These are phyloP conservation scores for Euryodendron excelsum DNA, from an alignment of 148 eudicot genomes.

Conservation along the genomic window DNA sequence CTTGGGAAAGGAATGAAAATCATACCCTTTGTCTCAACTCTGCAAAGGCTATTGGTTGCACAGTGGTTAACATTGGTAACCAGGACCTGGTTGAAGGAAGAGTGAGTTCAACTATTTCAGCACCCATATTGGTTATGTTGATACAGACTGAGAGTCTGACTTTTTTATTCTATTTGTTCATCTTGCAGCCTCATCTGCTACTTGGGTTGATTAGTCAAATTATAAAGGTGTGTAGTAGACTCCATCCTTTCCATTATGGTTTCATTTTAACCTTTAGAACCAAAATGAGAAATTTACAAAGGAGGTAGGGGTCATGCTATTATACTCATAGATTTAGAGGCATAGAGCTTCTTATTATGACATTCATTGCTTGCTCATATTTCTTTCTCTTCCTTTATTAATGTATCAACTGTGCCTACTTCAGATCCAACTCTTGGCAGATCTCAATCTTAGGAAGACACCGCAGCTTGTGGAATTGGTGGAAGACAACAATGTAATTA, in stretches of 20 bases:
- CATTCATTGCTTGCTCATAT: not conserved
- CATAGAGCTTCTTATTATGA: constrained; percentile 7
- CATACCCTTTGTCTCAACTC: constrained; percentile 98
- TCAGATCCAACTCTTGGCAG: constrained; percentile 90
- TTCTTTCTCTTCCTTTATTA: not conserved
- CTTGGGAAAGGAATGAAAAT: constrained; percentile 98
- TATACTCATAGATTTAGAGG: not conserved
- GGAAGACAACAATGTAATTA: constrained; percentile 69
- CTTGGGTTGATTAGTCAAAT: constrained; percentile 94
- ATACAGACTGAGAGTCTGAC: constrained; percentile 1
- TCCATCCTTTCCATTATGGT: constrained; percentile 5
- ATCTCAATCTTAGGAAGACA: constrained; percentile 90
- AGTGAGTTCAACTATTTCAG: constrained; percentile 47
- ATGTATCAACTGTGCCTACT: constrained; percentile 11
- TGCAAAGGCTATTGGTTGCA: constrained; percentile 98
- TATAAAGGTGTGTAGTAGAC: constrained; percentile 60
- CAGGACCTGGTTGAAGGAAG: constrained; percentile 97
- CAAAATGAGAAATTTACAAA: not conserved
- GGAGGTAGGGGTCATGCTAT: not conserved
- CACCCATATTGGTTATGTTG: not conserved
- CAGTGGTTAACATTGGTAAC: constrained; percentile 94
- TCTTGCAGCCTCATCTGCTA: constrained; percentile 79
- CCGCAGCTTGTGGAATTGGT: constrained; percentile 90
- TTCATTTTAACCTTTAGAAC: not conserved
- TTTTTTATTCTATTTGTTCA: not conserved